Evolutionary conservation across 2,329 filamentous ascomycete species (phyloP).

Genomic region (Zymoseptoria crescenta): DNA sequence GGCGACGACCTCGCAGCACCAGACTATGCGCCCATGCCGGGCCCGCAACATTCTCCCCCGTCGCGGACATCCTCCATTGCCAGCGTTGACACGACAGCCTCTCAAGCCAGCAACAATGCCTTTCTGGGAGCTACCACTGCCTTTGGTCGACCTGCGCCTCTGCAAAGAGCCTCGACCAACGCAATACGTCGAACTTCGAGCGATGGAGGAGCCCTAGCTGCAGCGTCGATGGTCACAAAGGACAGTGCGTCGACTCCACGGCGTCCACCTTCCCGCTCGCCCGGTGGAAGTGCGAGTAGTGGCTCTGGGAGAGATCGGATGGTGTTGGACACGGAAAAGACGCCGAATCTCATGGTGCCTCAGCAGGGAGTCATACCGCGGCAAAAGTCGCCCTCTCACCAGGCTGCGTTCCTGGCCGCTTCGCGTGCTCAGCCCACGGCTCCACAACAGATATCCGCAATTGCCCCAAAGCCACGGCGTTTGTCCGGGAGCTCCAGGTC

Average conservation of each 20-base stretch:
- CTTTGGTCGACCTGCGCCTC: conserved; percentile 36
- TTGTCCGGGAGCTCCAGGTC: conserved; percentile 14
- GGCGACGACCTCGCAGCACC: not conserved
- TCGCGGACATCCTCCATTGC: conserved; percentile 20
- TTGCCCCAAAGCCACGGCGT: conserved; percentile 25
- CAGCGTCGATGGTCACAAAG: not conserved
- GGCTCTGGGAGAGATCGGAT: conserved; percentile 3
- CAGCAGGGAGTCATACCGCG: conserved; percentile 1
- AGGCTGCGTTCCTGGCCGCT: conserved; percentile 24
- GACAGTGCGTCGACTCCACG: conserved; percentile 1
- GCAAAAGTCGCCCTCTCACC: conserved; percentile 21
- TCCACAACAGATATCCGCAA: conserved; percentile 12
- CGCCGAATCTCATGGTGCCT: conserved; percentile 6
- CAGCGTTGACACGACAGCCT: conserved; percentile 14
- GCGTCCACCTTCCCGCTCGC: conserved; percentile 10
- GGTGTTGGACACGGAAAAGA: conserved; percentile 2
- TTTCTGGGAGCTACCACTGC: conserved; percentile 43
- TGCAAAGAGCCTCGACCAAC: conserved; percentile 6
- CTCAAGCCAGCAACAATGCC: conserved; percentile 34
- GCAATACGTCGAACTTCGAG: conserved; percentile 12
- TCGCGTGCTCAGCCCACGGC: conserved; percentile 14
- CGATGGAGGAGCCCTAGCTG: not conserved
- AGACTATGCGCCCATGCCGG: conserved; percentile 18
- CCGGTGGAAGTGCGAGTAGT: conserved; percentile 3
- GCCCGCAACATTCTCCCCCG: conserved; percentile 7